Evolutionary conservation across 2,329 filamentous ascomycete species (phyloP).

Genomic region (Pseudogymnoascus sp.): DNA sequence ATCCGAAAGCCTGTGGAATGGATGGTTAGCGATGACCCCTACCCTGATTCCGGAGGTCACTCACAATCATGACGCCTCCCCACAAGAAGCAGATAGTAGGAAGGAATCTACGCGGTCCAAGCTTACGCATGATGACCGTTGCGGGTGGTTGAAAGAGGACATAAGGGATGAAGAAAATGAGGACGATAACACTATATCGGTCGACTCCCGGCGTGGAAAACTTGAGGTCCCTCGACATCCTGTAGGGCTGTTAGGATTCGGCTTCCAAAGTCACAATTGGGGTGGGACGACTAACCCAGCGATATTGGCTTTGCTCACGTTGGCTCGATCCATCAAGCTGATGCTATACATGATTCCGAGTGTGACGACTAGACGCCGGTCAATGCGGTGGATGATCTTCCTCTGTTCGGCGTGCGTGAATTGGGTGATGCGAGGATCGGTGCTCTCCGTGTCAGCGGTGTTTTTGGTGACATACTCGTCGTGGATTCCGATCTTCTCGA

Average conservation of each 20-base stretch:
- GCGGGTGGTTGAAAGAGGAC: not conserved
- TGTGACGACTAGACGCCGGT: slow-evolving; percentile 53
- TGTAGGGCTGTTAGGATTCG: not conserved
- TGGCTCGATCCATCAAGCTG: slow-evolving; percentile 71
- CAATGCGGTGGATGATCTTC: slow-evolving; percentile 60
- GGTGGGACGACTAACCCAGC: slow-evolving; percentile 41
- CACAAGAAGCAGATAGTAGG: not conserved
- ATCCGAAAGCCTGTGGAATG: slow-evolving; percentile 45
- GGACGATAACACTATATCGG: not conserved
- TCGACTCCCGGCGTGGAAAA: slow-evolving; percentile 11
- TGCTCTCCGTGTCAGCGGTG: not conserved
- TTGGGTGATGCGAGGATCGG: slow-evolving; percentile 11
- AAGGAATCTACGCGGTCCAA: not conserved
- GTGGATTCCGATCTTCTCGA: not conserved
- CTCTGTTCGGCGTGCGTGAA: slow-evolving; percentile 55
- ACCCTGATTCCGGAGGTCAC: not conserved
- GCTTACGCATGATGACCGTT: not conserved
- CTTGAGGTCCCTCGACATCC: slow-evolving; percentile 22
- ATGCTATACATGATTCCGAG: slow-evolving; percentile 64
- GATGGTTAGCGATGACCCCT: not conserved
- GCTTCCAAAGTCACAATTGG: not conserved
- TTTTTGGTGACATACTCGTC: not conserved
- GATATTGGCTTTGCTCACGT: slow-evolving; percentile 63
- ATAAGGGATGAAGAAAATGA: not conserved
- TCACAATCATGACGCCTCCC: not conserved